Evolutionary conservation across 2,329 filamentous ascomycete genomes (phyloP).

Genomic region (Periconia sp.): DNA sequence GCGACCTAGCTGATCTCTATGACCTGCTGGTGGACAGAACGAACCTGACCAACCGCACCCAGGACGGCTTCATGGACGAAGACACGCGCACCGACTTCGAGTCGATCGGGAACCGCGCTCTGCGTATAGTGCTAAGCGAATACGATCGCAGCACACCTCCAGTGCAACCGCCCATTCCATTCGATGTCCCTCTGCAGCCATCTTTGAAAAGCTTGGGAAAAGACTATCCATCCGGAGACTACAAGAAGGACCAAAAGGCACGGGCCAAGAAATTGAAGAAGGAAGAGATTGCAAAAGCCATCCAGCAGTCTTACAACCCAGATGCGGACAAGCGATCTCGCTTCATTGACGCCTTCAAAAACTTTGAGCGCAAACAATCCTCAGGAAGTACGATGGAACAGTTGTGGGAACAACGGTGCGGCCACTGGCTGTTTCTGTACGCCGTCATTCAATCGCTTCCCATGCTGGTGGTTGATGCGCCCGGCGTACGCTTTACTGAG

Average conservation of each 20-base stretch:
- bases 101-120: slow-evolving; percentile 62
- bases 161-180: slow-evolving; percentile 87
- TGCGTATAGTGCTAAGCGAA: slow-evolving; percentile 80
- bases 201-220: slow-evolving; percentile 66
- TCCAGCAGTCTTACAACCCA: slow-evolving; percentile 81
- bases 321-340: slow-evolving; percentile 64
- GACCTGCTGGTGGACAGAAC: slow-evolving; percentile 83
- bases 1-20: slow-evolving; percentile 83
- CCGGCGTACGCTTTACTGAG: slow-evolving; percentile 67
- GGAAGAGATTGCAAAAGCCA: slow-evolving; percentile 73
- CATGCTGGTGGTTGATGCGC: slow-evolving; percentile 75
- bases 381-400: slow-evolving; percentile 66
- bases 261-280: slow-evolving; percentile 72
- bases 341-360: slow-evolving; percentile 70
- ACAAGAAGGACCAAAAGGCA: slow-evolving; percentile 75
- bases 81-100: slow-evolving; percentile 57
- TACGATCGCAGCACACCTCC: slow-evolving; percentile 89
- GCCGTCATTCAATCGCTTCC: slow-evolving; percentile 75
- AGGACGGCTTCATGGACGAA: slow-evolving; percentile 65
- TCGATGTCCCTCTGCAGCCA: slow-evolving; percentile 80
- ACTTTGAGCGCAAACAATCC: slow-evolving; percentile 70
- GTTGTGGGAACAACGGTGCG: slow-evolving; percentile 69
- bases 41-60: slow-evolving; percentile 74
- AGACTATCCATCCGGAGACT: slow-evolving; percentile 64
- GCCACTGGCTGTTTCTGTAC: slow-evolving; percentile 82